Base-by-base conservation (phyloP, 2,329 filamentous ascomycete species). In the Myriosclerotinia scirpicola region DNA sequence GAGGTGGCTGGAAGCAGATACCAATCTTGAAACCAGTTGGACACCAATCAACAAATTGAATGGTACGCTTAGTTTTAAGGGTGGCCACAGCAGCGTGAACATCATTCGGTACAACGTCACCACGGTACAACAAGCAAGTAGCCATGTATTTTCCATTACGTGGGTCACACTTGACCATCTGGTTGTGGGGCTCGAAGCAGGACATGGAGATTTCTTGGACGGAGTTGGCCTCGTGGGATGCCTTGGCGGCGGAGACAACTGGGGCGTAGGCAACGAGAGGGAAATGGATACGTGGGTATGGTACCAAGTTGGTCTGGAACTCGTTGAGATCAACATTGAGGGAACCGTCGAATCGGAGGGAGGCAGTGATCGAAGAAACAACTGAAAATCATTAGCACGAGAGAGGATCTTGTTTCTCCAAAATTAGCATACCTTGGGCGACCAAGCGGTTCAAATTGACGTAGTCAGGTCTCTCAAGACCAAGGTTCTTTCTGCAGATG, bases 1-100 rank as follows among this genome's bases (percentile, higher is more conserved):
- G 88, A 73, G 94, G 58, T 62, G 46, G 46, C 93, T 95, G 80
- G 89, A 96, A 98, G 91, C 93, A 97, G 86, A 99, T 99, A 87
- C 95, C 95, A 75, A 99, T 92, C 91, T 99, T 99, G 91, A 99
- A 99, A 75, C 95, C 95, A 81, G 95, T 99, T 69, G 95, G 95
- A 88, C 95, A 99, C 95, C 95, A 99, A 84, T 99, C 95, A 79
- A 99, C 95, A 79, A 99, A 77, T 88, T 86, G 80, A 89, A 87
- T 34, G 84, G 85, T 22, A 81, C 78, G 98, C 78, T 87, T 88
- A 72, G 86, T 83, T 78, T 89, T 89, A 72, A 89, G 80, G n/a
- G 82, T 79, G 60, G 82, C 84, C 69, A 88, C 82, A 50, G 87
- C 86, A 67, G 80, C 80, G 68, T 78, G 84, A 75, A 84, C 86